These are phyloP conservation scores for slime mould (Dictyostelium discoideum) DNA, from an alignment of 78 protist species.

Conservation along the genomic window DNA sequence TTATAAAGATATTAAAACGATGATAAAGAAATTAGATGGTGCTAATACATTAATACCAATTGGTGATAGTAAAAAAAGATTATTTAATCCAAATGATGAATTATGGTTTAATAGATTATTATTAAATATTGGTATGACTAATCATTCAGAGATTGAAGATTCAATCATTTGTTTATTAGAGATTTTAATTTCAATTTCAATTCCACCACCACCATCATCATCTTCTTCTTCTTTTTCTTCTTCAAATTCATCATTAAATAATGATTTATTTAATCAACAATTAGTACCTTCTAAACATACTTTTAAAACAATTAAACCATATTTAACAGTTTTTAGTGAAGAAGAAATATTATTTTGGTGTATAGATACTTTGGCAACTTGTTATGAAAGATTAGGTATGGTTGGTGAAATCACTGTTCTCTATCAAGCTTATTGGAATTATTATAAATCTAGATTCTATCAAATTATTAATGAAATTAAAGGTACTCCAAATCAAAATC, in stretches of 20 bases:
- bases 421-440: slow-evolving; percentile 53
- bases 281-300: neutral
- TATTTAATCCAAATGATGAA: slow-evolving; percentile 51
- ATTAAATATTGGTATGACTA: slow-evolving; percentile 55
- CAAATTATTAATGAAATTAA: slow-evolving; percentile 33
- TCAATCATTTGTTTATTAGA: slow-evolving; percentile 44
- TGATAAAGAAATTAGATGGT: slow-evolving; percentile 6
- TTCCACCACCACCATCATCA: neutral
- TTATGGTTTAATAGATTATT: slow-evolving; percentile 48
- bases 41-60: slow-evolving; percentile 24
- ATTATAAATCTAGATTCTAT: slow-evolving; percentile 45
- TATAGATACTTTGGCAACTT: slow-evolving; percentile 37
- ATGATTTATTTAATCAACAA: neutral
- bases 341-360: slow-evolving; percentile 55
- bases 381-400: slow-evolving; percentile 63
- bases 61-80: neutral
- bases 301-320: slow-evolving; percentile 11
- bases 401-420: slow-evolving; percentile 73
- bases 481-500: neutral
- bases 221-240: neutral
- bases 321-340: slow-evolving; percentile 9
- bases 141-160: slow-evolving; percentile 69
- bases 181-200: slow-evolving; percentile 26
- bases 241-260: neutral
- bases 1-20: slow-evolving; percentile 21